Base-by-base conservation (phyloP, 2,329 filamentous ascomycete genomes). In the Pseudopyrenochaeta lycopersici region DNA sequence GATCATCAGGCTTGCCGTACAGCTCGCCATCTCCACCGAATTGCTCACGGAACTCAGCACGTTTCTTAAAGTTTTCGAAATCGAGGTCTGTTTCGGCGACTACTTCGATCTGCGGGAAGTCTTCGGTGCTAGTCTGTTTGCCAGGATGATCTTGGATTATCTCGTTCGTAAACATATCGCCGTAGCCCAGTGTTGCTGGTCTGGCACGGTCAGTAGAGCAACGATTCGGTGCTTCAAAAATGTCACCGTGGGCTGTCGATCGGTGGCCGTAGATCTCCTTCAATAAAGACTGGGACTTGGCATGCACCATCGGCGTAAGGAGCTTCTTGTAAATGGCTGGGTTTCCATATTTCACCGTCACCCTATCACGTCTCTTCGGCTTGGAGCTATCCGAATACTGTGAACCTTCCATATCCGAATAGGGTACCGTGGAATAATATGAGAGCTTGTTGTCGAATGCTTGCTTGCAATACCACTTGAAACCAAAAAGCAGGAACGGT, bases 1-100 rank as follows among this genome's bases (percentile, higher is more conserved):
- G 77, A 55, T 91, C 88, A 17, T 82, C 79, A 1, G 83, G 78
- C 12, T 79, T 82, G 2, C 89, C 89, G 62, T 79, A 82, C 1
- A 82, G 64, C 47, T 79, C 77, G 23, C 90, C 90, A 44, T 81
- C 79, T 9, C 90, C 92, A 15, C 92, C 92, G 63, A 92, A 91
- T 46, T 95, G 89, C 14, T 92, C 89, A 0, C 88, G 86, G 77
- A 97, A 97, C 65, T 97, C 93, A 2, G 90, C 85, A 4, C 91
- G 85, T 73, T 96, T 90, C 78, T 96, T 97, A 82, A 89, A 97
- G 76, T 91, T 92, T 54, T 91, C 88, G 71, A 96, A 97, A 73
- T 96, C 92, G 67, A 97, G 88, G 35, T 92, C 87, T 44, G 85
- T 84, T 68, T 98, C 94, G 0, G 90, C 87, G 0, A 98, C 92